Conservation (phyloP, 805 yeast genomes). For the Tanozyma kutaoensis region DNA sequence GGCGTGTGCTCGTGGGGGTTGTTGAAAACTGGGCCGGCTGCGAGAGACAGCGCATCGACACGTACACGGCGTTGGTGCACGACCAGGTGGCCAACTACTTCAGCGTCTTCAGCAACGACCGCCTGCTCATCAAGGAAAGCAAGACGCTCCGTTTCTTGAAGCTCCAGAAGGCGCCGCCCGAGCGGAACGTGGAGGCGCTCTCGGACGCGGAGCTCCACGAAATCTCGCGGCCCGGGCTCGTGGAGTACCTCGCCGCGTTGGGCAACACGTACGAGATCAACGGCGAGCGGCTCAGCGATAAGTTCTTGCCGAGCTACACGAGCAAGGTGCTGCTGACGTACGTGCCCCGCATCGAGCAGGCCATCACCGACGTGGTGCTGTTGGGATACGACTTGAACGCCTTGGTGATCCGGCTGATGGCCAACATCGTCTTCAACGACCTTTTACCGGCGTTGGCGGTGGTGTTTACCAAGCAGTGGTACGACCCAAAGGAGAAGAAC, state of each 20-base stretch:
- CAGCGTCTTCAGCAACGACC: conserved; percentile 27
- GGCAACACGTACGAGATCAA: conserved; percentile 82
- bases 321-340: conserved; percentile 38
- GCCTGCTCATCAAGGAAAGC: conserved; percentile 29
- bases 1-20: conserved; percentile 66
- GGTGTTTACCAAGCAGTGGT: conserved; percentile 63
- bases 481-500: conserved; percentile 28
- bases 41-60: conserved; percentile 45
- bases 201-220: conserved; percentile 21
- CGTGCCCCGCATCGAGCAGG: conserved; percentile 19
- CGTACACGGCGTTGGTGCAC: conserved; percentile 45
- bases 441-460: conserved; percentile 45
- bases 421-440: conserved; percentile 62
- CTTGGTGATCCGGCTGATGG: conserved; percentile 54
- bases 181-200: conserved; percentile 24
- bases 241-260: conserved; percentile 70
- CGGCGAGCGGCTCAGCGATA: conserved; percentile 47
- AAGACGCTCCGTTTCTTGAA: conserved; percentile 24
- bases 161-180: conserved; percentile 2
- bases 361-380: conserved; percentile 34
- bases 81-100: conserved; percentile 26
- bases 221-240: conserved; percentile 48
- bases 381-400: conserved; percentile 72
- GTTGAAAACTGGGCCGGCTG: conserved; percentile 56
- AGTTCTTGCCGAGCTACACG: conserved; percentile 52